These are phyloP conservation scores for Tricholoma saponaceum DNA, from an alignment of 768 basidiomycete genomes.

Conservation along the genomic window DNA sequence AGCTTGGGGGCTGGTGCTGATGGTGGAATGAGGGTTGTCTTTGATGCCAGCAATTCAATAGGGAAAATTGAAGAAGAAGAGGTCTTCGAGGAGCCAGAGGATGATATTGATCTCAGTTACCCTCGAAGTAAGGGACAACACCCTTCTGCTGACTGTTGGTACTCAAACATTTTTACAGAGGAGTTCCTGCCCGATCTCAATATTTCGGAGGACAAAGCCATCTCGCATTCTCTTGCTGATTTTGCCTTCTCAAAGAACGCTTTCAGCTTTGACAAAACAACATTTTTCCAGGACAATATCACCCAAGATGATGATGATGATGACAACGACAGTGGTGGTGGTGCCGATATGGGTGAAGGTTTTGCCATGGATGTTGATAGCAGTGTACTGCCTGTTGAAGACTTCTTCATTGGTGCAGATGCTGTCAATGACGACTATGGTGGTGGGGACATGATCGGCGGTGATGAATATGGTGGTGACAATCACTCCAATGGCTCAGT, in stretches of 20 bases:
- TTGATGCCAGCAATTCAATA: constrained; percentile 92
- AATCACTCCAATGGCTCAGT: constrained; percentile 42
- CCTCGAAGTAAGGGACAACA: constrained; percentile 47
- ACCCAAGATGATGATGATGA: constrained; percentile 38
- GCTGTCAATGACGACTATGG: constrained; percentile 31
- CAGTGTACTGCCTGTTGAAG: constrained; percentile 42
- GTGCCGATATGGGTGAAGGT: constrained; percentile 28
- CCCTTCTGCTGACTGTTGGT: constrained; percentile 6
- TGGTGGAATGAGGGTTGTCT: constrained; percentile 84
- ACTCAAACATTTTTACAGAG: constrained; percentile 28
- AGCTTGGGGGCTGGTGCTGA: constrained; percentile 75
- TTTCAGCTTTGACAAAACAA: constrained; percentile 57
- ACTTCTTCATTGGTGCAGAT: constrained; percentile 61
- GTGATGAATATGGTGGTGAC: constrained; percentile 39
- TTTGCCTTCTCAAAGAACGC: constrained; percentile 80
- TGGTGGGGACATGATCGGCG: constrained; percentile 18
- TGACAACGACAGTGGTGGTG: constrained; percentile 43
- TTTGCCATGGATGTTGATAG: constrained; percentile 38
- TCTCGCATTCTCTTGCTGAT: constrained; percentile 74
- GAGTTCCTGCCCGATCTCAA: constrained; percentile 73
- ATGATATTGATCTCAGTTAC: constrained; percentile 60
- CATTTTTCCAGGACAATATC: constrained; percentile 55
- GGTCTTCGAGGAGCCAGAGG: constrained; percentile 64
- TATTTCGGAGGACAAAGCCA: constrained; percentile 60
- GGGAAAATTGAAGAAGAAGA: constrained; percentile 78